A percentile compares a stretch with the other conserved stretches of the same genome.
phyloP scores from a whole-genome alignment of 164 flowering plant species.

The grape (Vitis vinifera) region ASM3070453v1 NC_081811.1:4396001-4396500 shows the following conservation, averaged over 20 bases:
- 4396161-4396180: constrained; percentile 51
- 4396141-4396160: constrained; percentile 84
- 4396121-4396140: constrained; percentile 79
- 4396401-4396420: not conserved
- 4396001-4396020: no score
- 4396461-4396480: constrained; percentile 93
- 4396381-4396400: constrained; percentile 1
- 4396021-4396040: no score
- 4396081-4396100: constrained; percentile 5
- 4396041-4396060: no score
- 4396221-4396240: constrained; percentile 7
- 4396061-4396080: not conserved
- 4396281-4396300: constrained; percentile 59
- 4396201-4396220: constrained; percentile 12
- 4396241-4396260: not conserved
- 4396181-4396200: constrained; percentile 78
- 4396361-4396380: constrained; percentile 8
- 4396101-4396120: constrained; percentile 23
- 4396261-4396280: not conserved
- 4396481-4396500: constrained; percentile 87
- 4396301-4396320: constrained; percentile 72
- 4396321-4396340: constrained; percentile 97
- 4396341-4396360: constrained; percentile 51
- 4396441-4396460: constrained; percentile 88
- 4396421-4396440: constrained; percentile 1